Evolutionary conservation across 495 filamentous ascomycete species (phyloP).

Genomic region (Penicillium tannophilum): DNA sequence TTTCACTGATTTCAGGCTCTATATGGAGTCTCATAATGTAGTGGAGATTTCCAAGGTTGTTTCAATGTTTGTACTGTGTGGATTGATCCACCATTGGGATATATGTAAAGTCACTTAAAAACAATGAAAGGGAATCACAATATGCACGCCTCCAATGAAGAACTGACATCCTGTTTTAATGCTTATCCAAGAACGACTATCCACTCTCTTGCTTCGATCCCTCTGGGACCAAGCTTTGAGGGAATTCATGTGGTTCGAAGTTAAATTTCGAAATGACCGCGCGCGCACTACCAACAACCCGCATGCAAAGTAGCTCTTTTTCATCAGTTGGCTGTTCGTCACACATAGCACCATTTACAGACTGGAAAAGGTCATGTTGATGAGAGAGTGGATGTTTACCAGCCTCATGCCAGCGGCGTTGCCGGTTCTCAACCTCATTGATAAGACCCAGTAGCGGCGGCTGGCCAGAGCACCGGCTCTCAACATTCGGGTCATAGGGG

Average conservation of each 20-base stretch:
- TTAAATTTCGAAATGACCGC: constrained; percentile 43
- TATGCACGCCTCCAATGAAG: too few relatives aligned
- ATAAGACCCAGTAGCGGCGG: constrained; percentile 41
- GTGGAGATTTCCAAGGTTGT: too few relatives aligned
- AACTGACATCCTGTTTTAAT: too few relatives aligned
- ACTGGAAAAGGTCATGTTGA: constrained; percentile 10
- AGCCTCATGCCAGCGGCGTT: constrained; percentile 44
- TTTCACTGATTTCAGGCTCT: not conserved
- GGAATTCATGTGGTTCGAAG: constrained; percentile 46
- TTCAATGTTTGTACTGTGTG: too few relatives aligned
- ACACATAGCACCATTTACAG: not conserved
- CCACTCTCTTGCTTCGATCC: constrained; percentile 3
- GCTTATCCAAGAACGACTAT: not conserved
- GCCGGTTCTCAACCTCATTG: constrained; percentile 44
- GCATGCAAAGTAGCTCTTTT: constrained; percentile 40
- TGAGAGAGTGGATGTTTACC: constrained; percentile 25
- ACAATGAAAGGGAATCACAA: too few relatives aligned
- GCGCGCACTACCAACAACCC: constrained; percentile 40
- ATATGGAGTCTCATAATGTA: too few relatives aligned
- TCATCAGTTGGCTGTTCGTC: constrained; percentile 25
- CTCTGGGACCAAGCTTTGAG: constrained; percentile 29
- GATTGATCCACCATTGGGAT: too few relatives aligned
- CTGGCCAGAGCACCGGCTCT: constrained; percentile 25
- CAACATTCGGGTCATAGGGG: constrained; percentile 22
- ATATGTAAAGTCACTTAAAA: too few relatives aligned